Conservation (phyloP, 129 eudicot species). For the Artemisia tridentata region DNA sequence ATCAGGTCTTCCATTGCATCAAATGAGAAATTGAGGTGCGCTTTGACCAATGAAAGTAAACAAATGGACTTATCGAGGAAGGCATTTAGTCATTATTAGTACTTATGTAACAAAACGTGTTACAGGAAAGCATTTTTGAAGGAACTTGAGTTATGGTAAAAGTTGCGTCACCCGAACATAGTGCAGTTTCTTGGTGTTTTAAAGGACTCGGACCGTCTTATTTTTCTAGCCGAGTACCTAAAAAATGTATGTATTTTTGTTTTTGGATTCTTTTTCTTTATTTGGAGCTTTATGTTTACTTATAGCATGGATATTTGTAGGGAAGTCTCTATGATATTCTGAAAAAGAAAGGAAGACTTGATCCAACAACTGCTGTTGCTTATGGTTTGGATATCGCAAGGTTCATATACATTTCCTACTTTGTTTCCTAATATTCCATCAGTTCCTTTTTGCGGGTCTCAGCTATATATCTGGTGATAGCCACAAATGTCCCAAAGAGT, state of each 20-base stretch:
- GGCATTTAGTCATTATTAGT: neutral
- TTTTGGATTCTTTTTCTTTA: neutral
- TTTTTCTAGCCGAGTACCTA: constrained; percentile 60
- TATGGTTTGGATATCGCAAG: constrained; percentile 78
- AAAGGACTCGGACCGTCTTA: too few species aligned
- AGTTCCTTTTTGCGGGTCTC: neutral
- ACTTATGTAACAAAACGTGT: neutral
- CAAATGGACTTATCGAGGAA: neutral
- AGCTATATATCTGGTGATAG: neutral
- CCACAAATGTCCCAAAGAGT: neutral
- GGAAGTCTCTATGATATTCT: too few species aligned
- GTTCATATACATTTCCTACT: constrained; percentile 27
- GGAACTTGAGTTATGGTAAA: constrained; percentile 66
- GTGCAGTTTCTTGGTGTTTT: too few species aligned
- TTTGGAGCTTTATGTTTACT: constrained; percentile 15
- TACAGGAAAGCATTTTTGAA: constrained; percentile 57
- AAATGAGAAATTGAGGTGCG: constrained; percentile 52
- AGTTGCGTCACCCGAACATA: constrained; percentile 66
- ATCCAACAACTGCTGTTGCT: too few species aligned
- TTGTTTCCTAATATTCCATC: neutral
- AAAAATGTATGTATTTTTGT: constrained; percentile 41
- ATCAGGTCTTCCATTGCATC: too few species aligned
- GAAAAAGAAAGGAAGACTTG: too few species aligned
- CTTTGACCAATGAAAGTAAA: constrained; percentile 22
- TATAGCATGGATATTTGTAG: too few species aligned